Percentiles rank a stretch among this genome's conserved stretches.
Evolutionary conservation across 352 stramenopile genomes (phyloP).

Genomic region (Peronosclerospora sorghi): DNA sequence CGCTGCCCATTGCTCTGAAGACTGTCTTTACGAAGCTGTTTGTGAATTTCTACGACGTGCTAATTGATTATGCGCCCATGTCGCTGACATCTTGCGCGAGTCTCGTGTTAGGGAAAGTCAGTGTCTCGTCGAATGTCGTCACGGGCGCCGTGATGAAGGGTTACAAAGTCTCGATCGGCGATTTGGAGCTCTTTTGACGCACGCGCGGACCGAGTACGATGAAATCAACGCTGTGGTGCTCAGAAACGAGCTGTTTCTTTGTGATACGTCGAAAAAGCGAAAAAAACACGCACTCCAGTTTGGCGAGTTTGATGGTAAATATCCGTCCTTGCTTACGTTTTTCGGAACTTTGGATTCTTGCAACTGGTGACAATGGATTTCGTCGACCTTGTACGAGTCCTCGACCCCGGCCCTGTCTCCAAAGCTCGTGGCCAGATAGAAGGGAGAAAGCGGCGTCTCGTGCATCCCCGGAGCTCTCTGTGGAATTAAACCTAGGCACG

Average conservation of each 20-base stretch:
- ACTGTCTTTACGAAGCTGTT: conserved; percentile 85
- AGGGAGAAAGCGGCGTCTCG: conserved; percentile 28
- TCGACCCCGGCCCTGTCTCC: conserved; percentile 31
- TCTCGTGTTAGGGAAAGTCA: conserved; percentile 60
- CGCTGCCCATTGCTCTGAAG: conserved; percentile 55
- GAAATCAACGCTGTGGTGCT: conserved; percentile 60
- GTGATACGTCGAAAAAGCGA: conserved; percentile 4
- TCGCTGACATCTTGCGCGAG: conserved; percentile 56
- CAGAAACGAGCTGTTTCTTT: conserved; percentile 54
- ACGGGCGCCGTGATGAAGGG: conserved; percentile 77
- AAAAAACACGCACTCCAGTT: conserved; percentile 45
- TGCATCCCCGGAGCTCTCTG: conserved; percentile 56
- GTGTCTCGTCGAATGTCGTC: conserved; percentile 78
- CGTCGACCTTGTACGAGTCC: conserved; percentile 60
- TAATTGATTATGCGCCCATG: conserved; percentile 69
- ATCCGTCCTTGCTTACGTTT: conserved; percentile 67
- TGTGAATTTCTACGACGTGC: conserved; percentile 74
- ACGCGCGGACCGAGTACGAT: conserved; percentile 45
- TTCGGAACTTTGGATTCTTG: conserved; percentile 75
- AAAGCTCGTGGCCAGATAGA: conserved; percentile 13
- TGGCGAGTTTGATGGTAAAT: conserved; percentile 23
- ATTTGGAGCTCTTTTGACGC: conserved; percentile 68
- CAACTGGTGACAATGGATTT: conserved; percentile 81
- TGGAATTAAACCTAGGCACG: conserved; percentile 75
- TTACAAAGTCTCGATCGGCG: conserved; percentile 70